Conservation (phyloP, 2,329 filamentous ascomycete genomes). For the Bipolaris sorokiniana region DNA sequence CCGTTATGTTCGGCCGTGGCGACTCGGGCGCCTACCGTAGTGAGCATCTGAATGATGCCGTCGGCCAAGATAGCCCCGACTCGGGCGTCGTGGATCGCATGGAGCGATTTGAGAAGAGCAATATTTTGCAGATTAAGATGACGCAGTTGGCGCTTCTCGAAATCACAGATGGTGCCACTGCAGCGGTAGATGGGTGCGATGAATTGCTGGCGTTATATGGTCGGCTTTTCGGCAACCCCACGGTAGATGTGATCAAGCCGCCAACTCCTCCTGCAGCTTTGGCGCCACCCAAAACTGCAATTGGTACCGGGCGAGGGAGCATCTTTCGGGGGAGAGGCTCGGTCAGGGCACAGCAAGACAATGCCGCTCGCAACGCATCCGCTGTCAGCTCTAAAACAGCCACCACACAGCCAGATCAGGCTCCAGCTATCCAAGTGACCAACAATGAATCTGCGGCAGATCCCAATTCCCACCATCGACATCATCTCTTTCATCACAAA, state of each 20-base stretch:
- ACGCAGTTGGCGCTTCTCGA: conserved; percentile 87
- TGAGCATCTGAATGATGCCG: conserved; percentile 65
- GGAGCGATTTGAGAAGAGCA: conserved; percentile 82
- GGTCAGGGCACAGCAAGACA: conserved; percentile 29
- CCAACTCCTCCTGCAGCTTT: conserved; percentile 55
- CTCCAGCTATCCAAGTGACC: conserved; percentile 79
- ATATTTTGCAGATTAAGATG: conserved; percentile 93
- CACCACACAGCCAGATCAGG: conserved; percentile 43
- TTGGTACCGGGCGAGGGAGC: conserved; percentile 74
- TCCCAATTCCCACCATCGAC: conserved; percentile 45
- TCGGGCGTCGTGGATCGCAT: conserved; percentile 75
- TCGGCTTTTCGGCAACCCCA: conserved; percentile 74
- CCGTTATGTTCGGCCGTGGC: conserved; percentile 70
- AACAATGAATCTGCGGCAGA: conserved; percentile 60
- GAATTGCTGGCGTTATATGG: conserved; percentile 84
- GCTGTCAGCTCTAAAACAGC: conserved; percentile 33
- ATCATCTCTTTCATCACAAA: conserved; percentile 43
- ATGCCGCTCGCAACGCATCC: conserved; percentile 30
- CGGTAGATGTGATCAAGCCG: conserved; percentile 41
- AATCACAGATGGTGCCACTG: conserved; percentile 79
- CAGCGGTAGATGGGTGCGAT: conserved; percentile 85
- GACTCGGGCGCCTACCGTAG: conserved; percentile 62
- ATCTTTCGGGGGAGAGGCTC: conserved; percentile 68
- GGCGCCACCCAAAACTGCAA: conserved; percentile 64
- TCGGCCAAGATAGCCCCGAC: conserved; percentile 20